A percentile compares a stretch with the other conserved stretches of the same genome.
phyloP scores from a whole-genome alignment of 139 green algal genomes.

The Yamagishiella unicocca region DNA sequence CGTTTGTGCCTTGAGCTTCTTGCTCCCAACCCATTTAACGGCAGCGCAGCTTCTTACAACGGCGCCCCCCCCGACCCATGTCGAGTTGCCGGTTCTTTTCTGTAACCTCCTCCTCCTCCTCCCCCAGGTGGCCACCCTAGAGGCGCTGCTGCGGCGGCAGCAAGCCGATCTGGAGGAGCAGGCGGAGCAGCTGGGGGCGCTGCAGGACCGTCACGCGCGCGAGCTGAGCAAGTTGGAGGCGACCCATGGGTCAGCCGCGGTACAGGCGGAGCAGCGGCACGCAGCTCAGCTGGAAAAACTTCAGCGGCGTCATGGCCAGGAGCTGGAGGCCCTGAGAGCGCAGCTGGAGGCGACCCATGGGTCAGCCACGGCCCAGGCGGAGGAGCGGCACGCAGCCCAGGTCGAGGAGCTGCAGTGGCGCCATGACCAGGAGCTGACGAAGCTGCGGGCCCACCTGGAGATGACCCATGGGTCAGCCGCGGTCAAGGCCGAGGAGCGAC shows the following conservation, averaged over 20 bases:
- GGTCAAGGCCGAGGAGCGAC: not conserved
- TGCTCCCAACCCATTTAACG: no score
- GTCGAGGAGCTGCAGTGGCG: constrained; percentile 3
- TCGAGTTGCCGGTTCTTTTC: not conserved
- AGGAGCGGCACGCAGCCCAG: not conserved
- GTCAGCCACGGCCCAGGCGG: not conserved
- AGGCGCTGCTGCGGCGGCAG: not conserved
- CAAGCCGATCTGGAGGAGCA: not conserved
- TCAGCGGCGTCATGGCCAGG: not conserved
- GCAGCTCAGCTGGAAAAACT: not conserved
- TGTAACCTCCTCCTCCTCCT: not conserved
- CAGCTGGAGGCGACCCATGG: not conserved
- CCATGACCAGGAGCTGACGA: constrained; percentile 4
- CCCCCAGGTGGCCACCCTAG: not conserved
- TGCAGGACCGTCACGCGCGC: not conserved
- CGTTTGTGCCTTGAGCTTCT: no score
- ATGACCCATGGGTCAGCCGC: not conserved
- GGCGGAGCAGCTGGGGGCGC: not conserved
- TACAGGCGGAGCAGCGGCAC: not conserved
- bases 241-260: not conserved
- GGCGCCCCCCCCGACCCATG: not conserved
- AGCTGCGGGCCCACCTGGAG: not conserved
- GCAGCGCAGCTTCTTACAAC: not conserved
- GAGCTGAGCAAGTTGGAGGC: not conserved
- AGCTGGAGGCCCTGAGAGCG: constrained; percentile 11